Evolutionary conservation across 805 yeast species (phyloP), one percentile per base, ranked within the genome.

Genomic region (Middelhovenomyces tepae): DNA sequence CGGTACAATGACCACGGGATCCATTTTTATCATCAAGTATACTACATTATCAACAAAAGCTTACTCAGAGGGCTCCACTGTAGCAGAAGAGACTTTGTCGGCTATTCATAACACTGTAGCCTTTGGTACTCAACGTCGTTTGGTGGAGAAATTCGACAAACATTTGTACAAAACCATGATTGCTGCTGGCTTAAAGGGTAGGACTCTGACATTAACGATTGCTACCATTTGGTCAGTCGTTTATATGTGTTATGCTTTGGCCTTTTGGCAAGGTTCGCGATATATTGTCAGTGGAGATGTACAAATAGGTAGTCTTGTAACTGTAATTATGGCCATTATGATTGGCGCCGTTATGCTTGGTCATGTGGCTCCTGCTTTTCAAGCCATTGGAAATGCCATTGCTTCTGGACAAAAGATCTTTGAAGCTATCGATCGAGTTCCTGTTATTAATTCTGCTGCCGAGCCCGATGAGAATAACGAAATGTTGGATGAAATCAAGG

Each of bases 221-320:
- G 64, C 60, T 6, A 31, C 46, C n/a, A 46, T 60, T n/a, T 60
- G 64, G 60, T 39, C 53, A 3, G 46, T 50, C 5, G 44, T 60
- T 28, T 62, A 57, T 43, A 44, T 47, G 34, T 50, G 56, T 14
- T 64, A 62, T 35, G 63, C 65, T 3, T 43, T 63, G 15, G 55
- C 67, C 1, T 62, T 57, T 39, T 62, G 67, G 66, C 59, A 60
- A 35, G 67, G 67, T 4, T 57, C 65, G 3, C 52, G 67, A 13
- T 39, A 60, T 20, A 45, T 60, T 22, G 60, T 48, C 8, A 28
- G 44, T 16, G 61, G 59, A 7, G 47, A 45, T 13, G 34, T 55
- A 9, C 31, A 38, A 17, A 53, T 62, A 21, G 66, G 64, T 23
- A 35, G 44, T 13, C 39, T 63, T 31, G 41, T 62, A 32, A 55